Conservation (phyloP, 1,284 basidiomycete genomes). For the Ceratobasidium sp. region DNA sequence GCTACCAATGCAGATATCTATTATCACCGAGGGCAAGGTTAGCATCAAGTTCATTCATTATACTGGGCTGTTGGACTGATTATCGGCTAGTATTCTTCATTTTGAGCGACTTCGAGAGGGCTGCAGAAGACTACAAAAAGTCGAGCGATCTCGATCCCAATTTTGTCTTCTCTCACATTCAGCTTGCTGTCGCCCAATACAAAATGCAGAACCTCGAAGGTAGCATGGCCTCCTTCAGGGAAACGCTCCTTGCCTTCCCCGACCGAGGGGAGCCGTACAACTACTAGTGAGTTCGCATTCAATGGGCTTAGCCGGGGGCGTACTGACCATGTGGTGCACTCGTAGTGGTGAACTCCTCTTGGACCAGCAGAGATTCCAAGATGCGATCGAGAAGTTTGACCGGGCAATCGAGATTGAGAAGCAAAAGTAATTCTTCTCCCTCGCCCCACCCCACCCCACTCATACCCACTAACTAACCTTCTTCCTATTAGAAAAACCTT, state of each 20-base stretch:
- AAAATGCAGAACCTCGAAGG: constrained; percentile 82
- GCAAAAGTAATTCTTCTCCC: constrained; percentile 60
- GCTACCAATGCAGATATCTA: constrained; percentile 93
- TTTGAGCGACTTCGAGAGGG: constrained; percentile 87
- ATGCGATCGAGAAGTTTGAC: constrained; percentile 96
- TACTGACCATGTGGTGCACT: constrained; percentile 6
- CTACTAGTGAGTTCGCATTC: constrained; percentile 76
- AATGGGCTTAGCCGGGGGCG: not conserved
- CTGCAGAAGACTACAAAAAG: constrained; percentile 90
- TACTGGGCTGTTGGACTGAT: not conserved
- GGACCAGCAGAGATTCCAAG: constrained; percentile 90
- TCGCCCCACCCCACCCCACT: constrained; percentile 2
- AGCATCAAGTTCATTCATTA: constrained; percentile 47
- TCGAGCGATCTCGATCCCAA: constrained; percentile 83
- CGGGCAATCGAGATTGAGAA: constrained; percentile 90
- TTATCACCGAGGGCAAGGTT: constrained; percentile 98
- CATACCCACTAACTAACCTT: not conserved
- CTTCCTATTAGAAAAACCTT: constrained; percentile 61
- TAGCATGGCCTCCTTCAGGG: constrained; percentile 90
- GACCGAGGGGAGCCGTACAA: constrained; percentile 86
- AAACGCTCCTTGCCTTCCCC: constrained; percentile 83
- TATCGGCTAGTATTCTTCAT: constrained; percentile 87
- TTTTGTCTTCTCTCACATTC: constrained; percentile 96
- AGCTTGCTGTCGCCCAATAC: constrained; percentile 97
- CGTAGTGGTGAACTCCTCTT: constrained; percentile 92